Evolutionary conservation across 164 flowering plant genomes (phyloP), one percentile per base, ranked within the genome.

Genomic region (Berberis thunbergii): DNA sequence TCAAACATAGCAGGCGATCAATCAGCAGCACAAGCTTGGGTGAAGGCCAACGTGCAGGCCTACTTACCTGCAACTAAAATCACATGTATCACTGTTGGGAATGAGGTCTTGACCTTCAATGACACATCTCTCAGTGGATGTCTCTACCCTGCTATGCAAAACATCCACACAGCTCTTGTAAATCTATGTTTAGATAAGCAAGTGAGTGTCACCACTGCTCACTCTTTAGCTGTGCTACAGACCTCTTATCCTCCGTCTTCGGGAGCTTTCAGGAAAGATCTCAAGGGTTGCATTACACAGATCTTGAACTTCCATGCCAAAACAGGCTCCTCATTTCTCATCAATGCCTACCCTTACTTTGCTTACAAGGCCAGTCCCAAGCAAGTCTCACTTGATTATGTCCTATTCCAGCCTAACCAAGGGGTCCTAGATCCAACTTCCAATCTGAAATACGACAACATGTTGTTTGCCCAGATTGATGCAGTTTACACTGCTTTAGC

Each of bases 311-410:
- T 88, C 73, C 86, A 80, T 44, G 6, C 61, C 38, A 75, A 79
- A 45, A 75, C 73, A 1, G 78, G 81, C 1, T 86, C 92, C 0
- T 79, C 88, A 0, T 71, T 86, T 46, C 63, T 88, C 52, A 81
- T 89, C 65, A 87, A 87, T 58, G 91, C 96, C 0, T 89, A 87
- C 44, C 96, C 96, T 0, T 89, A 64, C 70, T 84, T 89, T 66
- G 96, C 96, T 0, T 87, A 87, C 80, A 84, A 83, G 65, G 80
- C 69, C 45, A 69, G 58, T 64, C 84, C 87, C 0, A 57, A 50
- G n/a, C 43, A 77, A n/a, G 77, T 81, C 1, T 56, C 77, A 0
- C 38, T 85, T 39, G 74, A 74, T 1, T 85, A 83, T 43, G 86
- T 75, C 7, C 77, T 85, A 4, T 85, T 85, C 67, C 63, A 80